Conservation (phyloP, 2,329 filamentous ascomycete species). For the Trichoderma atroviride region DNA sequence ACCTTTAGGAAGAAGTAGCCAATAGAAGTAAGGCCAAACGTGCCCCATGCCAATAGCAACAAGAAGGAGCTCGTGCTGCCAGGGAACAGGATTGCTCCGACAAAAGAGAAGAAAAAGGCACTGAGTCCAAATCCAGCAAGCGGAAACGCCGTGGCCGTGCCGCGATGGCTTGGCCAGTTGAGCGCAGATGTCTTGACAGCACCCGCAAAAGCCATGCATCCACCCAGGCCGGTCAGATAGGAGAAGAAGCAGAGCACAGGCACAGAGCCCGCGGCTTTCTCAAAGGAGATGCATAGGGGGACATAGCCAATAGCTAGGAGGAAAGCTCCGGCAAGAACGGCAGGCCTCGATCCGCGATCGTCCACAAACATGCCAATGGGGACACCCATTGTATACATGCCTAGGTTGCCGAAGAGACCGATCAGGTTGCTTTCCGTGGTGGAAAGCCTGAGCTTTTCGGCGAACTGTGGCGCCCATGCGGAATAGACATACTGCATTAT, state of each 20-base stretch:
- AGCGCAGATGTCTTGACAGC: constrained; percentile 84
- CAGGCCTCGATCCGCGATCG: constrained; percentile 74
- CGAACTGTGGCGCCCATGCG: constrained; percentile 96
- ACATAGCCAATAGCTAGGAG: constrained; percentile 81
- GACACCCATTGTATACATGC: constrained; percentile 91
- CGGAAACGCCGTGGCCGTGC: constrained; percentile 92
- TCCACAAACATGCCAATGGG: constrained; percentile 89
- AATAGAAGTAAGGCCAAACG: constrained; percentile 71
- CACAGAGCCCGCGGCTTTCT: constrained; percentile 64
- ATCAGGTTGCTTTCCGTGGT: constrained; percentile 94
- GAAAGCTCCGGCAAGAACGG: constrained; percentile 73
- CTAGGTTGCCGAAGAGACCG: constrained; percentile 80
- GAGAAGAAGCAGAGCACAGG: constrained; percentile 75
- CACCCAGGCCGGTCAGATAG: constrained; percentile 83
- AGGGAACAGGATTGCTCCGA: constrained; percentile 77
- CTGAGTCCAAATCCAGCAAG: constrained; percentile 91
- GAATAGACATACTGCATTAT: constrained; percentile 86
- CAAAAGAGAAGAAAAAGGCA: constrained; percentile 90
- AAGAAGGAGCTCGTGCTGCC: constrained; percentile 83
- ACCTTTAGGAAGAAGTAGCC: constrained; percentile 86
- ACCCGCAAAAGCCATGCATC: constrained; percentile 87
- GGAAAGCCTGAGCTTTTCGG: constrained; percentile 79
- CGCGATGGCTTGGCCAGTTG: constrained; percentile 89
- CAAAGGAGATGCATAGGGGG: constrained; percentile 78
- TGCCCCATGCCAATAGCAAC: constrained; percentile 77